phyloP scores from a whole-genome alignment of 805 yeast genomes.

The Ogataea ramenticola region DNA sequence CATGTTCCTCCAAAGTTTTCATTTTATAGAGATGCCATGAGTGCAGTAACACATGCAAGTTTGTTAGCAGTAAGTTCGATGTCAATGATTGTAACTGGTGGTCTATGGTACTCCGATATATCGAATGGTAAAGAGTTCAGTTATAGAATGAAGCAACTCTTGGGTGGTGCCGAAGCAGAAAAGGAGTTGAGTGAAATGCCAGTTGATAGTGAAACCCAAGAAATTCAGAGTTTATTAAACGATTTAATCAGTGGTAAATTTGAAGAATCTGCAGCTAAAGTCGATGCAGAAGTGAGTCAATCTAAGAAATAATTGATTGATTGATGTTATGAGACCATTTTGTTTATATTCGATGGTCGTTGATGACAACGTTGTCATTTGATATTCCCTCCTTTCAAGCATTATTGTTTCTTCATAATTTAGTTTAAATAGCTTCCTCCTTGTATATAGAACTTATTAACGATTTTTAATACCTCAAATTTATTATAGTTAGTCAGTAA shows the following conservation, averaged over 20 bases:
- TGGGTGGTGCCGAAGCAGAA: constrained; percentile 66
- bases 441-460: no score
- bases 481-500: no score
- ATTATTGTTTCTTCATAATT: no score
- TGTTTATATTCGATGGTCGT: no score
- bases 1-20: constrained; percentile 81
- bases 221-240: constrained; percentile 39
- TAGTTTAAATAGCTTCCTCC: no score
- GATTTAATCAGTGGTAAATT: constrained; percentile 10
- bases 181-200: constrained; percentile 36
- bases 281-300: neutral
- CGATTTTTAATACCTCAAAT: no score
- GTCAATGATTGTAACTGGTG: constrained; percentile 66
- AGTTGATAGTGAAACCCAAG: constrained; percentile 52
- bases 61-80: constrained; percentile 64
- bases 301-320: neutral
- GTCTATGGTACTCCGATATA: constrained; percentile 76
- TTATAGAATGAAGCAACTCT: constrained; percentile 47
- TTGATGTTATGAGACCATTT: no score
- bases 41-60: constrained; percentile 79
- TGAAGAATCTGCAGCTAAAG: neutral
- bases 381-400: no score
- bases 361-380: no score
- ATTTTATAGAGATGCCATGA: constrained; percentile 74
- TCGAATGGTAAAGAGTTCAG: constrained; percentile 66